Conservation (phyloP, 495 filamentous ascomycete genomes). For the Margaritispora aquatica region DNA sequence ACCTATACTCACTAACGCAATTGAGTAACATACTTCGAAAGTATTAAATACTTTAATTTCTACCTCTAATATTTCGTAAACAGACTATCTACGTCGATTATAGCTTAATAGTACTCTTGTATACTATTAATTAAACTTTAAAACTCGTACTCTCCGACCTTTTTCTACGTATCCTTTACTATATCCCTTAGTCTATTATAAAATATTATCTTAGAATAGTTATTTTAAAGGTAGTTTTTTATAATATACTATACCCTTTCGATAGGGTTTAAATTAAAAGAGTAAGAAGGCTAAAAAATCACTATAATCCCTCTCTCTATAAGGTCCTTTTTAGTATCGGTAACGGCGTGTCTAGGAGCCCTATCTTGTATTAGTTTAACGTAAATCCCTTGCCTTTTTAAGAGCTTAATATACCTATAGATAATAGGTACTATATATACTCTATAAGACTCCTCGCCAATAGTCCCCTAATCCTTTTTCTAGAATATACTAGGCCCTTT, state of each 20-base stretch:
- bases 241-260: constrained; percentile 14
- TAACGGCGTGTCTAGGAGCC: not conserved
- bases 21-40: no score
- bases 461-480: constrained; percentile 23
- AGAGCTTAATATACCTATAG: not conserved
- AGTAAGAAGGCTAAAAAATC: constrained; percentile 23
- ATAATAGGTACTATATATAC: constrained; percentile 24
- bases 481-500: constrained; percentile 18
- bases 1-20: no score
- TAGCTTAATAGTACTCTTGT: constrained; percentile 6
- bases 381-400: not conserved
- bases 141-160: constrained; percentile 2
- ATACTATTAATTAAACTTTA: constrained; percentile 4
- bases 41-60: no score
- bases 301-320: not conserved
- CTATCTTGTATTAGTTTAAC: not conserved
- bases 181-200: constrained; percentile 6
- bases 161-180: constrained; percentile 13
- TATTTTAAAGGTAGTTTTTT: constrained; percentile 13
- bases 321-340: not conserved
- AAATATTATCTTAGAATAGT: not conserved
- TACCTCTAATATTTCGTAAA: constrained; percentile 14
- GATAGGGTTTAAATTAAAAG: constrained; percentile 25
- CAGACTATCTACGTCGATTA: constrained; percentile 7
- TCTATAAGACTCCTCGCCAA: constrained; percentile 18